Percentiles rank a stretch among this genome's conserved stretches.
These are phyloP conservation scores for Globisporangium nodosum DNA, from an alignment of 352 stramenopile genomes.

Conservation along the genomic window DNA sequence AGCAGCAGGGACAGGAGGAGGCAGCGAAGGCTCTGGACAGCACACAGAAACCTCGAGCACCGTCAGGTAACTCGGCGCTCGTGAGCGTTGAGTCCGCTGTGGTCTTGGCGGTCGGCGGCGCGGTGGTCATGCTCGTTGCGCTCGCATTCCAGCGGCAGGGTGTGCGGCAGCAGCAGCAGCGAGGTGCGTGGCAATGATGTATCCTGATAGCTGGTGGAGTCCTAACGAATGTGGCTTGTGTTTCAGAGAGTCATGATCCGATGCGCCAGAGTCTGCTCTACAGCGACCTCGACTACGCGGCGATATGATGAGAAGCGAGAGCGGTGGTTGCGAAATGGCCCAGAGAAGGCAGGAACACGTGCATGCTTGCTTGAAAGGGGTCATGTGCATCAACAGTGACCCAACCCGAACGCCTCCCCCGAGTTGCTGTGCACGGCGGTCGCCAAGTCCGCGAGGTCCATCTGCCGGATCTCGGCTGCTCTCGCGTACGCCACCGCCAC, in stretches of 20 bases:
- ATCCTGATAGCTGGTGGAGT: too few relatives aligned
- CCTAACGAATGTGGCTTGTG: too few relatives aligned
- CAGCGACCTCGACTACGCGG: conserved; percentile 73
- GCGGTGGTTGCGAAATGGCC: neutral
- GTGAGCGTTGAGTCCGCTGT: conserved; percentile 3
- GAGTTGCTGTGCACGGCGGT: conserved; percentile 32
- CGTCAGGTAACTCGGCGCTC: neutral
- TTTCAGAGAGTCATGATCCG: conserved; percentile 17
- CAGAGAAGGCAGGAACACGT: neutral
- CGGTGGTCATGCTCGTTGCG: neutral
- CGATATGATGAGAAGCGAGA: conserved; percentile 20
- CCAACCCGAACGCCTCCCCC: conserved; percentile 29
- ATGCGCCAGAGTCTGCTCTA: conserved; percentile 57
- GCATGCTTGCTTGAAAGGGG: neutral
- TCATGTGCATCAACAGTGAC: neutral
- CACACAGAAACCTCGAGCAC: neutral
- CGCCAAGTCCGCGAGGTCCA: conserved; percentile 29
- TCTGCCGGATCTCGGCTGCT: conserved; percentile 32
- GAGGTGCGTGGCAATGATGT: neutral
- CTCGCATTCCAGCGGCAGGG: neutral
- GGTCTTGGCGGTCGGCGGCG: neutral
- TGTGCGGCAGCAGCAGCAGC: neutral
- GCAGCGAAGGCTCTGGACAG: neutral
- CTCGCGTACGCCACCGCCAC: conserved; percentile 41
- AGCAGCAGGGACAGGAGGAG: neutral